Evolutionary conservation across 2,329 filamentous ascomycete species (phyloP), one percentile per base, ranked within the genome.

Genomic region (Aspergillus sp.): DNA sequence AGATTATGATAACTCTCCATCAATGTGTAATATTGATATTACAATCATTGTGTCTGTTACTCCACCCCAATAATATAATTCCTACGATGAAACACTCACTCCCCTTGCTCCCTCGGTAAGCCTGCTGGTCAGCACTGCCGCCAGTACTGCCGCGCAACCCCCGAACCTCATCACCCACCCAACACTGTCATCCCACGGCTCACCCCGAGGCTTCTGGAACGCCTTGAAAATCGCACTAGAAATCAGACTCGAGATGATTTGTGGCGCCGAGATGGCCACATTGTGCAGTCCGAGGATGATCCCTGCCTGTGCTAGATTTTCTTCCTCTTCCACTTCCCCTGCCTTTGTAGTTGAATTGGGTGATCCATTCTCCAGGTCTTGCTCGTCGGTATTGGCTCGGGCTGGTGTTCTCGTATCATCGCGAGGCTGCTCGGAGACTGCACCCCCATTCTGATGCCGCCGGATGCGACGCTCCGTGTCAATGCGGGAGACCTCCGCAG

Each of bases 221-320:
- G 89, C 80, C 71, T 87, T 89, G 80, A 98, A 98, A 63, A 98
- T 90, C 61, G 90, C 81, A 71, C 90, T 92, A 61, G 91, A 94
- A 23, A 90, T 87, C 28, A 97, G 79, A 5, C 92, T 97, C 10
- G 94, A 92, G 57, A 97, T 84, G 62, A 97, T 93, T 74, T 98
- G 94, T 1, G 94, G 94, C 5, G 92, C 88, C 0, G 93, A 92
- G 67, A 98, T 91, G 15, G 93, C 89, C 79, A 98, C 94, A 75
- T 98, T 98, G 81, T 98, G 94, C 57, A 98, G 92, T 8, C 94
- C 94, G 2, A 98, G 84, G 48, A 98, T 92, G 43, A 97, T 90
- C 45, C 94, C 92, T 4, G 92, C 91, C 72, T 95, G 90, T 69
- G 93, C 90, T 2, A 86, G 81, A 41, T 86, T 83, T 25, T 86